Conservation (phyloP, 179 eudicot genomes). For the Actinidia polygama region DNA sequence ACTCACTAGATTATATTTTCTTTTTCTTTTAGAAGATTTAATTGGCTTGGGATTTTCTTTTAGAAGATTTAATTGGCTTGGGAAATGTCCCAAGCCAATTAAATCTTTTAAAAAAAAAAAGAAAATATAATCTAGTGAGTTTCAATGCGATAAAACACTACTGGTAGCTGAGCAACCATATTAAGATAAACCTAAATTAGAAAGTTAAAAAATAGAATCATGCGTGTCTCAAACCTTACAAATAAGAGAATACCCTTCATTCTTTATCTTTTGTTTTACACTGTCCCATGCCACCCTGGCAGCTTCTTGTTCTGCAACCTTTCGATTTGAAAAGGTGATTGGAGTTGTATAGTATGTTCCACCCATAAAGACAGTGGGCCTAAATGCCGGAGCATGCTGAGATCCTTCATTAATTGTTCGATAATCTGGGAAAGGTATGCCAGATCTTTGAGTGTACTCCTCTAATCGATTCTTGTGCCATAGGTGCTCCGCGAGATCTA, state of each 20-base stretch:
- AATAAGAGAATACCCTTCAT: slow-evolving; percentile 39
- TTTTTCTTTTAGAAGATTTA: too few relatives aligned
- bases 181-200: not conserved
- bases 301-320: slow-evolving; percentile 63
- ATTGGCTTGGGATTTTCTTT: too few relatives aligned
- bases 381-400: slow-evolving; percentile 37
- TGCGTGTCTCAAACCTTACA: slow-evolving; percentile 42
- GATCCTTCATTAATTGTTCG: slow-evolving; percentile 34
- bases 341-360: slow-evolving; percentile 42
- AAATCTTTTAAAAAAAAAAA: not conserved
- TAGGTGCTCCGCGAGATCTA: slow-evolving; percentile 32
- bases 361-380: slow-evolving; percentile 51
- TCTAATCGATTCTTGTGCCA: not conserved
- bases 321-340: slow-evolving; percentile 30
- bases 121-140: too few relatives aligned
- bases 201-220: slow-evolving; percentile 1
- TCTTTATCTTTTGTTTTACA: slow-evolving; percentile 32
- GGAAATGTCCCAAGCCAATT: not conserved
- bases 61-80: not conserved
- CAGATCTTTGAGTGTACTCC: slow-evolving; percentile 36
- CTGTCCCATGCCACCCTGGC: slow-evolving; percentile 53
- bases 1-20: too few relatives aligned
- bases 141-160: not conserved
- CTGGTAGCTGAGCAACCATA: not conserved
- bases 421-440: slow-evolving; percentile 44